Conservation (phyloP, 2,329 filamentous ascomycete species). For the Lithohypha guttulata region DNA sequence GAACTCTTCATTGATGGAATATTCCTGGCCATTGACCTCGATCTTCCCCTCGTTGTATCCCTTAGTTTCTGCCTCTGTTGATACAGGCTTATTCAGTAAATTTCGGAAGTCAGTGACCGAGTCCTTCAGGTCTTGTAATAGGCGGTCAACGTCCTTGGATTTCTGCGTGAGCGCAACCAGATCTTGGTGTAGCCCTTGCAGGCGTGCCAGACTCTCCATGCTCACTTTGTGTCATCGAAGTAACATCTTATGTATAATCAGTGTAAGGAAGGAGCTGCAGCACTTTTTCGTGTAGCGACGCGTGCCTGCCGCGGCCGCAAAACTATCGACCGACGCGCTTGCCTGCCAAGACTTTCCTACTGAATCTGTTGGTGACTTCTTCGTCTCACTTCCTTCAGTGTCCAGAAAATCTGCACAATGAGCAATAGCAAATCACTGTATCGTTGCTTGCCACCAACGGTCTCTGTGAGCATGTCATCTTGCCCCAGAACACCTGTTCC, state of each 20-base stretch:
- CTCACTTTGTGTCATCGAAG: background rate
- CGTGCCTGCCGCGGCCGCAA: background rate
- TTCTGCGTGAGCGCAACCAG: constrained; percentile 65
- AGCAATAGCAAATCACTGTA: no score
- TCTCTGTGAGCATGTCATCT: constrained; percentile 5
- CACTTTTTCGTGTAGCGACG: background rate
- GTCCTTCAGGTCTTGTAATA: constrained; percentile 53
- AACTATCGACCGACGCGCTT: background rate
- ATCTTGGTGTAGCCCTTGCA: constrained; percentile 78
- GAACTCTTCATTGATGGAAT: constrained; percentile 75
- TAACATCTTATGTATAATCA: background rate
- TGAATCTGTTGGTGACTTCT: no score
- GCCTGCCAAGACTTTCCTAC: constrained; percentile 5
- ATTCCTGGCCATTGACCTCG: constrained; percentile 60
- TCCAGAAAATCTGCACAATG: no score
- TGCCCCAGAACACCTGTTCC: background rate
- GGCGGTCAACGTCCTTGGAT: constrained; percentile 58
- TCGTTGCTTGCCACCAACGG: no score
- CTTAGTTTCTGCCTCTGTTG: constrained; percentile 47
- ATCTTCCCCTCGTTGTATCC: constrained; percentile 54
- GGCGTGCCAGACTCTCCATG: constrained; percentile 60
- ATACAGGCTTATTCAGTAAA: constrained; percentile 63
- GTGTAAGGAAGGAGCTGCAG: background rate
- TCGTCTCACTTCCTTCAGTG: no score
- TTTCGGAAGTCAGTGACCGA: constrained; percentile 57